Percentiles rank a stretch among this genome's conserved stretches.
Conservation (phyloP, 305 asterid genomes). For the Fraxinus xanthoxyloides region DNA sequence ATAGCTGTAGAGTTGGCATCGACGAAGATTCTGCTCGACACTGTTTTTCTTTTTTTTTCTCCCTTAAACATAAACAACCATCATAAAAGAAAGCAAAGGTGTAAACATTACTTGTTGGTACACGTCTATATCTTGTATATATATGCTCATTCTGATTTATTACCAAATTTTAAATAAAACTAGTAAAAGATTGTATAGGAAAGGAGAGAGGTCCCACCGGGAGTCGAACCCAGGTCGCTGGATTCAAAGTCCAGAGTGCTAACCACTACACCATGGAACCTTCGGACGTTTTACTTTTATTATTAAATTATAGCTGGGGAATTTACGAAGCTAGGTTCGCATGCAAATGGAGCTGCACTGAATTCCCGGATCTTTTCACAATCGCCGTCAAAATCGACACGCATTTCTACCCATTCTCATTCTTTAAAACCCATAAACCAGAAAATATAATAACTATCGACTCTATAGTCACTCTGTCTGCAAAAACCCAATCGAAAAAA, state of each 20-base stretch:
- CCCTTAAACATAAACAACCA: background rate
- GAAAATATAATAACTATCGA: background rate
- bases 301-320: background rate
- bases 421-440: background rate
- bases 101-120: background rate
- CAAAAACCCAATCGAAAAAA: background rate
- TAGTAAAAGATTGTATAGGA: background rate
- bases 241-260: constrained; percentile 99
- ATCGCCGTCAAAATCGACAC: background rate
- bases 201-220: constrained; percentile 78
- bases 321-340: background rate
- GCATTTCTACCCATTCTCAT: background rate
- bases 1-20: constrained; percentile 25
- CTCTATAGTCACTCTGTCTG: background rate
- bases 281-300: background rate
- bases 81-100: background rate
- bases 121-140: background rate
- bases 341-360: background rate
- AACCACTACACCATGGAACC: constrained; percentile 99
- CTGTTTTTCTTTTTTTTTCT: background rate
- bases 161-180: background rate
- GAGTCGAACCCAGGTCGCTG: constrained; percentile 99
- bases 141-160: background rate
- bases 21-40: background rate
- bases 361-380: background rate